These are phyloP conservation scores for Solanum pinnatisectum DNA, from an alignment of 257 asterid genomes.

Conservation along the genomic window DNA sequence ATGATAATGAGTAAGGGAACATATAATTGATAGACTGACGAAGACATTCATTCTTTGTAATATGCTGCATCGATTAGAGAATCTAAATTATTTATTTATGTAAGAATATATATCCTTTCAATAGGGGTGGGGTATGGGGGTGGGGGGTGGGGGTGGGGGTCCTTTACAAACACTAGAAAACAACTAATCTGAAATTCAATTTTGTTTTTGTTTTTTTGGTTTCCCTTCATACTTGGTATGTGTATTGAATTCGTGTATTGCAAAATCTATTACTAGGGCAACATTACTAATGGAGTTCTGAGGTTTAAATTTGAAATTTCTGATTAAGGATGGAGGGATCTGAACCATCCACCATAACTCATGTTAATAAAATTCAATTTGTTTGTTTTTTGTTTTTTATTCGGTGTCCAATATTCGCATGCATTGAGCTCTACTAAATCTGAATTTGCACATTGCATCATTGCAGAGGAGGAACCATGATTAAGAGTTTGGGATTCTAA, in stretches of 20 bases:
- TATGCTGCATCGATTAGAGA: slow-evolving; percentile 6
- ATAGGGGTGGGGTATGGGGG: background rate
- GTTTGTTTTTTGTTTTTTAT: background rate
- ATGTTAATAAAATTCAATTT: background rate
- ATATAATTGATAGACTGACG: slow-evolving; percentile 6
- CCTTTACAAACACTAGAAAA: slow-evolving; percentile 25
- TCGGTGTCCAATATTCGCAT: accelerated
- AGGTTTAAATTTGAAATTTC: accelerated
- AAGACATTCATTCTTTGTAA: slow-evolving; percentile 32
- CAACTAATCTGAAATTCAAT: slow-evolving; percentile 13
- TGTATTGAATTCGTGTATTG: accelerated
- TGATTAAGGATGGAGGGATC: accelerated
- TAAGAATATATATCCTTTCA: background rate
- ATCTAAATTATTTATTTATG: slow-evolving; percentile 11
- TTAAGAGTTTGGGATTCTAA: too few species aligned
- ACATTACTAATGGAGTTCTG: accelerated
- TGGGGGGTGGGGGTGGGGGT: background rate
- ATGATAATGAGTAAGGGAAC: background rate
- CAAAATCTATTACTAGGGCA: background rate
- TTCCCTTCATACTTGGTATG: accelerated
- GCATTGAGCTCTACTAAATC: background rate
- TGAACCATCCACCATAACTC: background rate
- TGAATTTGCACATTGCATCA: background rate
- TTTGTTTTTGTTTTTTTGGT: background rate
- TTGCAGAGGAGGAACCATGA: too few species aligned